Evolutionary conservation across 2,329 filamentous ascomycete genomes (phyloP), one percentile per base, ranked within the genome.

Genomic region (Aureobasidium sp.): DNA sequence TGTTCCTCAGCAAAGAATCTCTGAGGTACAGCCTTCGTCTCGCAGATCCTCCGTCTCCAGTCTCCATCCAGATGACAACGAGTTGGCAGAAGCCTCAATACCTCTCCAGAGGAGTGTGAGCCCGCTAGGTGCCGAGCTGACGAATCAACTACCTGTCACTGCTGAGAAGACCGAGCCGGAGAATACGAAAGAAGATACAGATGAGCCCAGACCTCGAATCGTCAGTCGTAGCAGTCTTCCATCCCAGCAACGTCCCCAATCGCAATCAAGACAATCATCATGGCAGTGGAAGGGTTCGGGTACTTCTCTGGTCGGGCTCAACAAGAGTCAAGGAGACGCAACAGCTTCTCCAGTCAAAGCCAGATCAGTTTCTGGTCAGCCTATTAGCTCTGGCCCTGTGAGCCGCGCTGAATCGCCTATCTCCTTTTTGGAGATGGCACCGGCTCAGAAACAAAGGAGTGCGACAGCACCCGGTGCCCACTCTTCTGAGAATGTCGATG

Each of bases 181-280:
- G 10, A 48, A 47, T 1, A 39, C n/a, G 27, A 47, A 24, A 17
- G 34, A 50, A 17, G 34, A 26, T 4, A 50, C n/a, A 43, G 36
- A 41, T 10, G 36, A 26, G 3, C 34, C 57, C 39, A 51, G 57
- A 43, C 57, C 57, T 34, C 46, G 43, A 10, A 36, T 60, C 6
- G 37, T 60, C 24, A 46, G 60, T 17, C 48, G 60, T 12, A 41
- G 50, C 20, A 62, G 60, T 48, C 43, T 62, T 20, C 60, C 60
- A 20, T 62, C 60, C n/a, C 60, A 62, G 24, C 60, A 62, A 47
- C 50, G 60, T 29, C 59, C 59, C 3, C 27, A 32, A 24, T 48
- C 43, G 5, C 36, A 53, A 43, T 53, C 59, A 15, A 56, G 50
- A 32, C 60, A 56, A 24, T 46, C 50, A 5, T 55, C 50, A 1